Evolutionary conservation across 306 rosid species (phyloP), one percentile per base, ranked within the genome.

Genomic region (Trifolium dubium): DNA sequence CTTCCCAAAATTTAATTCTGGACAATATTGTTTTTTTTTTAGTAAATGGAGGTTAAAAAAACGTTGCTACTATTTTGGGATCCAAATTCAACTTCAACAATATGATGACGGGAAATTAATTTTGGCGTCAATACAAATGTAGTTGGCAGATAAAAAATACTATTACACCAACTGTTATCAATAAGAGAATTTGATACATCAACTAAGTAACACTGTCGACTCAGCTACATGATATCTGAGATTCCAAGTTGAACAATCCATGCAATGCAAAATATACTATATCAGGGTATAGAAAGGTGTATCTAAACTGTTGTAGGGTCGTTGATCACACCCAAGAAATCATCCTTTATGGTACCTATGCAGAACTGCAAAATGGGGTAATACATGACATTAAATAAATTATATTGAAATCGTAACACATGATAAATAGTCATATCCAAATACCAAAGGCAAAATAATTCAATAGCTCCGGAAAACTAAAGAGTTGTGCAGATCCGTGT

Each of bases 321-420:
- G 53, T 94, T 92, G 83, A 94, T 94, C 72, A 94, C 98, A 54
- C 98, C 98, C 87, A 94, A 85, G 86, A 94, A 94, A 81, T 94
- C 98, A 80, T 94, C 98, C 68, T 92, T 94, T 68, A 94, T 94
- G 64, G 97, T 94, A 67, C 97, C 97, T 75, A 94, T 94, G 87
- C 98, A 94, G 75, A 94, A 94, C 98, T 92, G 93, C 85, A 80
- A 31, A 69, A 54, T 28, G 13, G 19, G 4, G 31, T 40, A 40
- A 31, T 17, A 53, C 18, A 30, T 8, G 13, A 18, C 5, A 8
- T 53, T 53, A 18, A 18, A 51, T 19, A 51, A 51, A 50, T 8
- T 30, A 3, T 51, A 51, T 17, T 8, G 29, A 53, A 53, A 18
- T 30, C 30, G 5, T 53, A 53, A 49, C 17, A 30, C 31, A 55